Percentiles rank a stretch among this genome's conserved stretches.
phyloP scores from a whole-genome alignment of 495 filamentous ascomycete genomes.

The Aspergillus carlsbadensis region DNA sequence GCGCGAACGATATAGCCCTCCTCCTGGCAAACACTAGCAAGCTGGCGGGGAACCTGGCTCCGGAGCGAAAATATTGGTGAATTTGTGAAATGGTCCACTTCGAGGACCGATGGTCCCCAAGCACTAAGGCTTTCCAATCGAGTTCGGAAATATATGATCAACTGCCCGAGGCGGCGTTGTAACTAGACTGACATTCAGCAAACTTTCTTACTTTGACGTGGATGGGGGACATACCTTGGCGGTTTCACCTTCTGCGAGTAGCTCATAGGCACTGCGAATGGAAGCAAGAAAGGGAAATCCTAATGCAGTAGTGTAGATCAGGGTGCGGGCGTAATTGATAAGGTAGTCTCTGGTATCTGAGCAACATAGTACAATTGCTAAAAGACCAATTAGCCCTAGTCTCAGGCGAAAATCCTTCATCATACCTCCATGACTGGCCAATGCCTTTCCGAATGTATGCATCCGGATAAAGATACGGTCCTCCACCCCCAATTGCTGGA shows the following conservation, averaged over 20 bases:
- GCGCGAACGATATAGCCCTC: conserved; percentile 39
- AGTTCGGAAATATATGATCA: conserved; percentile 37
- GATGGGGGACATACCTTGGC: conserved; percentile 29
- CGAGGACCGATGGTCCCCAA: conserved; percentile 29
- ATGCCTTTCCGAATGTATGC: conserved; percentile 76
- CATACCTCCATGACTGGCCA: conserved; percentile 71
- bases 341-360: conserved; percentile 39
- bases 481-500: conserved; percentile 66
- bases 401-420: conserved; percentile 10
- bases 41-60: conserved; percentile 33
- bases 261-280: conserved; percentile 45
- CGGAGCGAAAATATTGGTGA: conserved; percentile 47
- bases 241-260: conserved; percentile 41
- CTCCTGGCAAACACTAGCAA: conserved; percentile 34
- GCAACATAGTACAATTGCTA: conserved; percentile 48
- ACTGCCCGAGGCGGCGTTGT: conserved; percentile 36
- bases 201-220: background rate
- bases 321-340: conserved; percentile 47
- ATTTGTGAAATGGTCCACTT: conserved; percentile 40
- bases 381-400: background rate
- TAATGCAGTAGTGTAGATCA: conserved; percentile 50
- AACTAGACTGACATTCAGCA: conserved; percentile 21
- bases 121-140: conserved; percentile 30
- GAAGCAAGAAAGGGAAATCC: conserved; percentile 50
- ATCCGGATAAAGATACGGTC: conserved; percentile 64